These are phyloP conservation scores for Eucommia ulmoides DNA, from an alignment of 257 asterid species.

Conservation along the genomic window DNA sequence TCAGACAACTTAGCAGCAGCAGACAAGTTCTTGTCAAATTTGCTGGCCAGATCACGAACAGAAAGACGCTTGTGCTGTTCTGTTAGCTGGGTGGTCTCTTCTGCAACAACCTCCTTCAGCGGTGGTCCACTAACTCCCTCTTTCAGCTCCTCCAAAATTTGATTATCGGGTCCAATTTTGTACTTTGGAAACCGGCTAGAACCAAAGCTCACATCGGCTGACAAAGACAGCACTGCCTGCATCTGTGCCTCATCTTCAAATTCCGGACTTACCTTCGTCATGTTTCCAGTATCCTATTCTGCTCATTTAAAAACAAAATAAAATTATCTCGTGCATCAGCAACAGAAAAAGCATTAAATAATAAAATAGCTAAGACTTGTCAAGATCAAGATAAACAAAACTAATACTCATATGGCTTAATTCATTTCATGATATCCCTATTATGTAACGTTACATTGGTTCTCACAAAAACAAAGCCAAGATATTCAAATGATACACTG, in stretches of 20 bases:
- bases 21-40: conserved; percentile 94
- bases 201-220: conserved; percentile 66
- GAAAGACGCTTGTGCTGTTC: conserved; percentile 89
- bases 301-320: conserved; percentile 7
- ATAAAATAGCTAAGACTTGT: no score
- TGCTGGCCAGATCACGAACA: no score
- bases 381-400: no score
- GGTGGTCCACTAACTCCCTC: conserved; percentile 73
- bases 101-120: conserved; percentile 65
- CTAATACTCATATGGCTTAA: no score
- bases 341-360: no score
- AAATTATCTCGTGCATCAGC: no score
- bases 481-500: no score
- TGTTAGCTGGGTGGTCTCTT: conserved; percentile 55
- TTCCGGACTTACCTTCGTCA: conserved; percentile 93
- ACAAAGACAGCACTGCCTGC: conserved; percentile 47
- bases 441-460: no score
- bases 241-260: conserved; percentile 45
- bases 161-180: conserved; percentile 75
- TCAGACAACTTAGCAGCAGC: conserved; percentile 93
- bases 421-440: no score
- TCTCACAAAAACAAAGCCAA: no score
- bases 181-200: conserved; percentile 67
- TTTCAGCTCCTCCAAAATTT: conserved; percentile 66
- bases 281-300: conserved; percentile 22